phyloP scores from a whole-genome alignment of 208 protist genomes.

The Naegleria lovaniensis region DNA sequence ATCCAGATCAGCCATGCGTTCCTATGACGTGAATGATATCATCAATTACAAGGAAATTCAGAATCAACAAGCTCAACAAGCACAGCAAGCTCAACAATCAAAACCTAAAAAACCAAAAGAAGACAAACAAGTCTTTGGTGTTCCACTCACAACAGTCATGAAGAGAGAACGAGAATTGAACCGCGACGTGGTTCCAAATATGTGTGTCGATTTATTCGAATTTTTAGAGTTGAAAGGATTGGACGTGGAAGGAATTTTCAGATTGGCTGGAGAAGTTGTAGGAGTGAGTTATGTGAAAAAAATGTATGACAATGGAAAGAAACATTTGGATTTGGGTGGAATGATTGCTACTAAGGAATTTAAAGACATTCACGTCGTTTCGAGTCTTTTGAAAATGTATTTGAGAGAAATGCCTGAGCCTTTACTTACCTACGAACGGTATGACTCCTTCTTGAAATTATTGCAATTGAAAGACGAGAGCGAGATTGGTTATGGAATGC shows the following conservation, averaged over 20 bases:
- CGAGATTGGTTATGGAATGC: neutral
- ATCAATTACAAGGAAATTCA: neutral
- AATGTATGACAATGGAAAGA: neutral
- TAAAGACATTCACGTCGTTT: slow-evolving; percentile 4
- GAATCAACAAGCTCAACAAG: neutral
- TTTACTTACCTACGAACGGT: neutral
- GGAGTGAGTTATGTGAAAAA: neutral
- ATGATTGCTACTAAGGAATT: neutral
- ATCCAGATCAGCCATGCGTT: neutral
- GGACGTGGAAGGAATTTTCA: slow-evolving; percentile 13
- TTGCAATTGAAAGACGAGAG: neutral
- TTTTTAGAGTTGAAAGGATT: neutral
- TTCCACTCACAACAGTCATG: neutral
- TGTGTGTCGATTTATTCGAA: neutral
- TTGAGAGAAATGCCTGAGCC: slow-evolving; percentile 15
- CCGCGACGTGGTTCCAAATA: neutral
- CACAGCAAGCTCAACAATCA: neutral
- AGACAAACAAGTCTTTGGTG: slow-evolving; percentile 6
- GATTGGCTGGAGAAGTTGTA: neutral
- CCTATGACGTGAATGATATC: neutral
- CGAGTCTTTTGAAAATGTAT: slow-evolving; percentile 4
- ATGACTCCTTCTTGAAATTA: neutral
- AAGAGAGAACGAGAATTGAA: slow-evolving; percentile 8
- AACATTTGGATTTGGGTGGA: neutral
- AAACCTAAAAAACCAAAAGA: neutral